Percentiles rank a stretch among this genome's conserved stretches.
Evolutionary conservation across 179 eudicot genomes (phyloP).

Genomic region (Kewa caespitosa): DNA sequence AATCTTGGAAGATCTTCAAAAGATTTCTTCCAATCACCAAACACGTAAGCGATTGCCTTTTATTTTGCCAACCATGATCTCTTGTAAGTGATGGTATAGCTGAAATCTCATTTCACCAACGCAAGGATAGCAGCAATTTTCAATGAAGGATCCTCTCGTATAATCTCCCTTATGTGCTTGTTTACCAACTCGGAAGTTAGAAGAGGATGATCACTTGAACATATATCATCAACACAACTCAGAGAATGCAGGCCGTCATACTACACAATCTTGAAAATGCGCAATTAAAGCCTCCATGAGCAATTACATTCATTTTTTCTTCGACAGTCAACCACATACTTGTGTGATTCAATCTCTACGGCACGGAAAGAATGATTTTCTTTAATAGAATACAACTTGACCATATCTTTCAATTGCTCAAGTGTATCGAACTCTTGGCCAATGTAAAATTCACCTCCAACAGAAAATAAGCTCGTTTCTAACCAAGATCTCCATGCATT

Average conservation of each 20-base stretch:
- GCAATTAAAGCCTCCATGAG: not conserved
- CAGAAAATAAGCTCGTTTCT: not conserved
- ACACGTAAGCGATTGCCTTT: too few species aligned
- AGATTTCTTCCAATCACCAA: slow-evolving; percentile 2
- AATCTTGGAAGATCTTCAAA: not conserved
- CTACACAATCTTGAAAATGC: not conserved
- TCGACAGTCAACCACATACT: not conserved
- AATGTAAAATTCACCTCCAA: not conserved
- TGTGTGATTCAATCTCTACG: not conserved
- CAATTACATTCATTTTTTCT: not conserved
- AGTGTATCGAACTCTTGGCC: not conserved
- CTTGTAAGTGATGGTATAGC: too few species aligned
- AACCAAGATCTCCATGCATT: not conserved
- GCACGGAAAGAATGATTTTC: not conserved
- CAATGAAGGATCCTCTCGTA: not conserved
- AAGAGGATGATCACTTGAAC: not conserved
- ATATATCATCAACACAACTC: not conserved
- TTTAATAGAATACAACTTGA: not conserved
- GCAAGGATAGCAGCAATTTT: not conserved
- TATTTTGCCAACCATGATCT: too few species aligned
- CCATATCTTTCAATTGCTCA: not conserved
- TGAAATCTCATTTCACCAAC: too few species aligned
- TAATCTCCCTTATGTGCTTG: not conserved
- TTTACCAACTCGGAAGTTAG: not conserved
- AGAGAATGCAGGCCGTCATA: not conserved